phyloP scores from a whole-genome alignment of 1,139 yeast species.

The Candida sojae region DNA sequence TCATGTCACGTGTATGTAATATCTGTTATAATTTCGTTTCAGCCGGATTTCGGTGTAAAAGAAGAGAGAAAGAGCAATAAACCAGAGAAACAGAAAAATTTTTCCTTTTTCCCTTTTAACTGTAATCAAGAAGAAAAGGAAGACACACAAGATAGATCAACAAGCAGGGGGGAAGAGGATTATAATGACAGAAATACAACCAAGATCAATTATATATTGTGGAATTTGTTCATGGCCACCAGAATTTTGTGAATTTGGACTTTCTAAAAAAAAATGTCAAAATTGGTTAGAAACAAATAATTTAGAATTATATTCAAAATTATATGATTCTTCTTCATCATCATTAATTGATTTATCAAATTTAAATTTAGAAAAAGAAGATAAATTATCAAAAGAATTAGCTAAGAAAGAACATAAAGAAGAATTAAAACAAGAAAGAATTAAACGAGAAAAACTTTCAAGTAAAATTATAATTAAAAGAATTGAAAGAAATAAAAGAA shows the following conservation, averaged over 20 bases:
- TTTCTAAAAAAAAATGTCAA: conserved; percentile 77
- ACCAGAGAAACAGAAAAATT: neutral
- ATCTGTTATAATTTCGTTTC: too few species aligned
- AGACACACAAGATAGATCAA: too few species aligned
- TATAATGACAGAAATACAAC: conserved; percentile 40
- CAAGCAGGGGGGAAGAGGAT: too few species aligned
- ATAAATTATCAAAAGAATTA: conserved; percentile 76
- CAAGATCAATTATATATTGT: conserved; percentile 65
- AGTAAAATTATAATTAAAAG: conserved; percentile 83
- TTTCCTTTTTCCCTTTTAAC: neutral
- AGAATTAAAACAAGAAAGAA: conserved; percentile 86
- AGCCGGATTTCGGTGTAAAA: too few species aligned
- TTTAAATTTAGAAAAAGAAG: conserved; percentile 74
- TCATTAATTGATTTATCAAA: conserved; percentile 55
- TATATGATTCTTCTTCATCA: conserved; percentile 48
- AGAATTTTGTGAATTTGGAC: conserved; percentile 93
- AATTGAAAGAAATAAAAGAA: conserved; percentile 88
- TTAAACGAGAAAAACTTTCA: conserved; percentile 72
- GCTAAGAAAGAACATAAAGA: conserved; percentile 87
- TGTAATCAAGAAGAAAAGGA: neutral
- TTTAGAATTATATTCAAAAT: conserved; percentile 53
- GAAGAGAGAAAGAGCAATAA: neutral
- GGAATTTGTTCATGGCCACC: conserved; percentile 87
- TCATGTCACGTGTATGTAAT: too few species aligned
- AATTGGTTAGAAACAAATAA: conserved; percentile 72